A percentile compares a stretch with the other conserved stretches of the same genome.
Conservation (phyloP, 108 stramenopile species). For the Pseudonitzschia pungens region DNA sequence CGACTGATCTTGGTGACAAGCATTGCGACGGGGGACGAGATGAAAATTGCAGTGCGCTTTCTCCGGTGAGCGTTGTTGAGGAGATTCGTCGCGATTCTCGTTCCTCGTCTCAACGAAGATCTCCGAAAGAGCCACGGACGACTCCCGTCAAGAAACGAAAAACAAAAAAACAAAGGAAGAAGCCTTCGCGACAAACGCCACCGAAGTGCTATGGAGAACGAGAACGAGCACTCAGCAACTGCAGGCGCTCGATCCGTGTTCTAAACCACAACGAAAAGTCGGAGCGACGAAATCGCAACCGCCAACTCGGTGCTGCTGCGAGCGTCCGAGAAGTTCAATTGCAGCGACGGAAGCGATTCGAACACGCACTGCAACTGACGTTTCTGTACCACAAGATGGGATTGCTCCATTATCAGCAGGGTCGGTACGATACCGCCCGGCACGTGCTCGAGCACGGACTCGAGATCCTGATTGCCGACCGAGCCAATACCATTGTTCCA, state of each 20-base stretch:
- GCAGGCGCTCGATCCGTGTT: neutral
- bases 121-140: too few relatives aligned
- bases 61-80: neutral
- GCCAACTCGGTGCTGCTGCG: neutral
- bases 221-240: neutral
- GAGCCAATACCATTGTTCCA: neutral
- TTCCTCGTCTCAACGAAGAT: too few relatives aligned
- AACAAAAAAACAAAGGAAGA: too few relatives aligned
- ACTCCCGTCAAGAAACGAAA: too few relatives aligned
- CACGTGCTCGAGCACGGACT: conserved; percentile 8
- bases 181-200: too few relatives aligned
- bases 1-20: too few relatives aligned
- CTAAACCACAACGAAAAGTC: neutral
- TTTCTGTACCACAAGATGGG: neutral
- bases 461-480: conserved; percentile 7
- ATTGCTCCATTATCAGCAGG: conserved; percentile 11
- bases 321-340: neutral
- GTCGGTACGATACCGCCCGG: conserved; percentile 8
- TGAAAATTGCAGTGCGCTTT: neutral
- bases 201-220: neutral
- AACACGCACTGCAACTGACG: neutral
- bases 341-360: neutral
- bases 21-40: too few relatives aligned
- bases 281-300: neutral
- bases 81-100: neutral